Evolutionary conservation across 306 rosid genomes (phyloP), one percentile per base, ranked within the genome.

Genomic region (Alnus rubra): DNA sequence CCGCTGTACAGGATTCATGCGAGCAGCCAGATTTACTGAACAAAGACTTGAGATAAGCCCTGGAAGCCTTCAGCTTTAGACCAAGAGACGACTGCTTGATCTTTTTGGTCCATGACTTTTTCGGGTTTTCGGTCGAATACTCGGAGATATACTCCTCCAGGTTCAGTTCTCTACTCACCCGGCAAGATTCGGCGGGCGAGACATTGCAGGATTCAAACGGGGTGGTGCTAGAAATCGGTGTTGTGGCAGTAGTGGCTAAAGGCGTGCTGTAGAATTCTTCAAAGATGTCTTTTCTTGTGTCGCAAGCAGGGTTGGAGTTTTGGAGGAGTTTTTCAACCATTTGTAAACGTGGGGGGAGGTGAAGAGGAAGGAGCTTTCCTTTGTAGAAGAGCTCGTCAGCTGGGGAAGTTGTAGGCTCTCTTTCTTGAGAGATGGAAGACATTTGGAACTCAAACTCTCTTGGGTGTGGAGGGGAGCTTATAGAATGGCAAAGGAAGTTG

Each of bases 301-400:
- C 86, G 79, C 69, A 77, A 37, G 83, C 84, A 81, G 84, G 71
- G 59, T 23, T 71, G 44, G 97, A 86, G 79, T 83, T 90, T 51
- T 91, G 85, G 9, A 93, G 91, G 49, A 96, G 87, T 67, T 91
- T 89, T 74, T 96, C 94, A 0, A 96, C 96, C 99, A 93, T 93
- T 80, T 93, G 92, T 49, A 96, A 73, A 51, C 97, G 81, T 14
- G 98, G 99, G 3, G 99, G 99, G 16, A 90, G 97, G 79, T 96
- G 99, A 81, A 96, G 99, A 19, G 99, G 99, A 63, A 96, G 98
- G 47, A 96, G 96, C 81, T 96, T 96, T 69, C 98, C 99, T 76
- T 93, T 96, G 90, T 96, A 96, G 88, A 96, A 96, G 74, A 96
- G 99, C 88, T 96, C 99, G n/a, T 96, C 99, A 58, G 99, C 98